Base-by-base conservation (phyloP, 257 asterid genomes). In the Solanum infundibuliforme region DNA sequence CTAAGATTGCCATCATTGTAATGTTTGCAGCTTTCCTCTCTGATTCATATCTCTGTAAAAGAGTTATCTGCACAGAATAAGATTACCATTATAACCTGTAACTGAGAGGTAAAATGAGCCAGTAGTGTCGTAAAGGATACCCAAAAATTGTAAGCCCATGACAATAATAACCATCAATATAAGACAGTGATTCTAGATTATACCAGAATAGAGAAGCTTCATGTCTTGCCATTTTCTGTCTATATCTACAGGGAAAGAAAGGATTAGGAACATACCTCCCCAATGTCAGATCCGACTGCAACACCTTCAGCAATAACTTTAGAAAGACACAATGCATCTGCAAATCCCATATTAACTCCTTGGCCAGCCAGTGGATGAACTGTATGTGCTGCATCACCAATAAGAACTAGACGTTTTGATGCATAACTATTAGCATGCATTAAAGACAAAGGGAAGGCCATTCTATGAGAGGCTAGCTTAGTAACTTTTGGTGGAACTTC, bases 331-430 rank as follows among this genome's bases (percentile, higher is more conserved):
- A 89, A 82, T 9, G 98, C 98, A 88, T 97, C 99, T 65, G 94
- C 96, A 86, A 97, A 97, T 43, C 99, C 99, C 98, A 97, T 94
- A 91, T 97, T 96, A 76, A 97, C 99, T 88, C 99, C 99, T 91
- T 96, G 99, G 83, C 99, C 99, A 86, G 99, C 99, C 94, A 97
- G 93, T 58, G 99, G 99, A 89, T 97, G 99, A 89, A 97, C 98
- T 5, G 99, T 97, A 55, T 97, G 99, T 31, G 99, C 99, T 5
- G 99, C 99, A 88, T 97, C 99, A 55, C 99, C 99, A 86, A 96
- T 89, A 85, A 97, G 97, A 87, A 35, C 98, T 46, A 91, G 93
- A 21, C 98, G 95, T 83, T 91, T 95, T 3, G 88, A 87, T 14
- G 90, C 95, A 83, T 97, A 97, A 16, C 87, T 39, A 76, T 94